Conservation (phyloP, 2,329 filamentous ascomycete species). For the Cordyceps javanica region DNA sequence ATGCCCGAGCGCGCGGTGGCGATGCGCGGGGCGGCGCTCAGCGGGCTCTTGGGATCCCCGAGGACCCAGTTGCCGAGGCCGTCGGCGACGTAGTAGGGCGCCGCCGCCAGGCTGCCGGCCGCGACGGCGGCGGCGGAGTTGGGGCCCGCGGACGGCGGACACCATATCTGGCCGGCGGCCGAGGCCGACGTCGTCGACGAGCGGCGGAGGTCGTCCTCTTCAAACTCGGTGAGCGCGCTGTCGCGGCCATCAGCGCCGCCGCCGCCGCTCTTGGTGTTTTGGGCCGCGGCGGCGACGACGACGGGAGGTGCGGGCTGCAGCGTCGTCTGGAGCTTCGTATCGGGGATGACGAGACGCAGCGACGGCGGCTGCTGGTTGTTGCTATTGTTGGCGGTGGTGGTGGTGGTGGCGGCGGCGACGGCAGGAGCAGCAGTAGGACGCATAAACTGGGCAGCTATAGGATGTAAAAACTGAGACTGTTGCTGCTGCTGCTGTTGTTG, state of each 20-base stretch:
- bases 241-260: constrained; percentile 22
- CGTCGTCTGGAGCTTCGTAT: constrained; percentile 8
- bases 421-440: neutral
- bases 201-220: constrained; percentile 38
- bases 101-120: constrained; percentile 21
- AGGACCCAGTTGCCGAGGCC: constrained; percentile 49
- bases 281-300: neutral
- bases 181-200: constrained; percentile 29
- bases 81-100: constrained; percentile 41
- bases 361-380: neutral
- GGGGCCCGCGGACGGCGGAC: constrained; percentile 36
- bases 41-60: constrained; percentile 27
- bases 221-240: constrained; percentile 46
- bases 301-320: constrained; percentile 5
- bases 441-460: constrained; percentile 16
- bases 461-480: neutral
- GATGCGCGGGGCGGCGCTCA: constrained; percentile 4
- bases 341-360: constrained; percentile 7
- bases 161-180: constrained; percentile 41
- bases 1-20: neutral
- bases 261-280: constrained; percentile 11
- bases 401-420: neutral
- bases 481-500: neutral
- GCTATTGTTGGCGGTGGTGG: too few species aligned
- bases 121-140: constrained; percentile 22